phyloP scores from a whole-genome alignment of 108 stramenopile species.

The Cyclotella baltica region DNA sequence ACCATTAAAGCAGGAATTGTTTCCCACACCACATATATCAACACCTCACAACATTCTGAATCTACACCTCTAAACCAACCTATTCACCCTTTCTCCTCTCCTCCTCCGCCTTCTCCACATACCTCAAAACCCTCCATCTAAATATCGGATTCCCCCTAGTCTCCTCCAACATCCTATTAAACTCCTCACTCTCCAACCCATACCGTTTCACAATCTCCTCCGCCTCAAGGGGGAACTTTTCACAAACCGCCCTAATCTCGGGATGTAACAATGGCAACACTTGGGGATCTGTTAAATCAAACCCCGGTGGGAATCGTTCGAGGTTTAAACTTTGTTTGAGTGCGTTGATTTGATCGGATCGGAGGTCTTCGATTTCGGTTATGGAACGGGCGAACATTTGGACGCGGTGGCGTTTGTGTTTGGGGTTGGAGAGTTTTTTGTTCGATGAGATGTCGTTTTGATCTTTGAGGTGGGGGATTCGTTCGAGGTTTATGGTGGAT shows the following conservation, averaged over 20 bases:
- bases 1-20: too few species aligned
- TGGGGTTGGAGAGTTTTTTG: conserved; percentile 36
- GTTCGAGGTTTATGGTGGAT: conserved; percentile 62
- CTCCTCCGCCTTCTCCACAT: conserved; percentile 54
- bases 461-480: conserved; percentile 65
- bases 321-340: conserved; percentile 56
- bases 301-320: conserved; percentile 59
- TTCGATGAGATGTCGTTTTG: conserved; percentile 41
- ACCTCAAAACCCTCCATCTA: conserved; percentile 70
- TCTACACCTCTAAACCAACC: too few species aligned
- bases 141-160: conserved; percentile 71
- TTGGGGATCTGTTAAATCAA: conserved; percentile 66
- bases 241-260: conserved; percentile 61
- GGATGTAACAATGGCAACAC: conserved; percentile 65
- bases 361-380: conserved; percentile 69
- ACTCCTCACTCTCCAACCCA: conserved; percentile 73
- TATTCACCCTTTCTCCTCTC: conserved; percentile 30
- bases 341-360: conserved; percentile 61
- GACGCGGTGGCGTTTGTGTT: conserved; percentile 53
- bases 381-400: conserved; percentile 70
- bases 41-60: too few species aligned
- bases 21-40: too few species aligned
- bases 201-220: conserved; percentile 77
- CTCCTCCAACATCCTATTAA: conserved; percentile 77
- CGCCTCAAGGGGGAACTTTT: conserved; percentile 67